Base-by-base conservation (phyloP, 441 rosid genomes). In the Sinapis alba region DNA sequence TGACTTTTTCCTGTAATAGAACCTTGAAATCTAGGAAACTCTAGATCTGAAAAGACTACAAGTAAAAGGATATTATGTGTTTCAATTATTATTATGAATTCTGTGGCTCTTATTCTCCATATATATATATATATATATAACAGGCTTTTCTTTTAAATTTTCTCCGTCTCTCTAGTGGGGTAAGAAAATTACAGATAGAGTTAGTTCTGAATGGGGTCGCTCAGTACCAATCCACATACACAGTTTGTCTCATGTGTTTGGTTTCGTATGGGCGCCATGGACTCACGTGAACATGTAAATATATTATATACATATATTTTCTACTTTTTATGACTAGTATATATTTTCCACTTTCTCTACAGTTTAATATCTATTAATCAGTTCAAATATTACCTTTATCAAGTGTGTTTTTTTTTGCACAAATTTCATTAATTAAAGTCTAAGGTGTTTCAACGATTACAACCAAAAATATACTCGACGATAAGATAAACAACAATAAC, bases 271-370 rank as follows among this genome's bases (percentile, higher is more conserved):
- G 78, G 81, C 65, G 68, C 76, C 83, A 58, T 62, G 60, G 81
- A 65, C 78, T 87, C 96, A 89, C 96, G 90, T 85, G 94, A 90
- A 86, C 81, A 79, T 75, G 88, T 76, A 51, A 32, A 41, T 58
- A n/a, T n/a, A n/a, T n/a, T 26, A 45, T 26, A 20, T 28, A 57
- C 11, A 19, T 21, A 26, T 34, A 30, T 20, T 68, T 45, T 32
- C 7, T 28, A 5, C 51, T 63, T 53, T 67, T 41, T 41, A 12
- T 12, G 16, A 13, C 47, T 38, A 12, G 47, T 41, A 28, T 21
- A 19, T 34, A 30, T 30, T 68, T 45, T 32, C 10, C 23, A 3
- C 60, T 63, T 53, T 68, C 45, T 62, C 66, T 30, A n/a, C 75
- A 63, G 38, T 51, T 28, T 30, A 63, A 24, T 53, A 23, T 16